phyloP scores from a whole-genome alignment of 2,329 filamentous ascomycete genomes.

The Aspergillus glaucus region DNA sequence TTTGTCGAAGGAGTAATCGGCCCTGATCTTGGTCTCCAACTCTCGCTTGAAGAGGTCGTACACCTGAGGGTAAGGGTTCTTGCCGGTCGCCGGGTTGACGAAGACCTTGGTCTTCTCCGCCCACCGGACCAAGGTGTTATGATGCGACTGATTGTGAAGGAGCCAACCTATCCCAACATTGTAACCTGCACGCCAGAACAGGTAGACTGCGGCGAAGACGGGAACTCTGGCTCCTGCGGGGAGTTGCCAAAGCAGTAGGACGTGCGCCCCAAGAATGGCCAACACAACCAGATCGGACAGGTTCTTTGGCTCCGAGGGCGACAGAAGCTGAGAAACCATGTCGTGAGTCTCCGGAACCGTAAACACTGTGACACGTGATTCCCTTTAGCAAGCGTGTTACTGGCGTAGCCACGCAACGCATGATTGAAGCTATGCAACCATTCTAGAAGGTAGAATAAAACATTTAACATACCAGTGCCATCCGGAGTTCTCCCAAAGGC shows the following conservation, averaged over 20 bases:
- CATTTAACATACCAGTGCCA: conserved; percentile 66
- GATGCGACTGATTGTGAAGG: conserved; percentile 81
- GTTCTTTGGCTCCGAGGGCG: conserved; percentile 93
- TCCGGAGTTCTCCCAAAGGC: conserved; percentile 88
- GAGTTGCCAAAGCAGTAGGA: conserved; percentile 66
- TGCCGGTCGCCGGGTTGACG: conserved; percentile 70
- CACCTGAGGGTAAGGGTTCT: conserved; percentile 74
- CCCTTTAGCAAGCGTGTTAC: neutral
- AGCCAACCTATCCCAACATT: conserved; percentile 91
- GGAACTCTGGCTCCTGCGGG: conserved; percentile 65
- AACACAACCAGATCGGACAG: conserved; percentile 78
- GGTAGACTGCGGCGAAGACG: conserved; percentile 73
- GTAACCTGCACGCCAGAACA: conserved; percentile 89
- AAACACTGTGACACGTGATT: conserved; percentile 59
- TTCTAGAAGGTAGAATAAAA: conserved; percentile 3
- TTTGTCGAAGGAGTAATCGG: conserved; percentile 88
- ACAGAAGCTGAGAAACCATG: conserved; percentile 96
- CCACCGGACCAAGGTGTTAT: conserved; percentile 80
- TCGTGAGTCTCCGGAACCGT: conserved; percentile 94
- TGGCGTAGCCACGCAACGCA: neutral
- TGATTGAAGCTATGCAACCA: conserved; percentile 2
- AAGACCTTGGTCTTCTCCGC: conserved; percentile 81
- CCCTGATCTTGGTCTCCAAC: conserved; percentile 87
- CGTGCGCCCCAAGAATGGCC: conserved; percentile 67
- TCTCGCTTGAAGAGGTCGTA: conserved; percentile 81